phyloP scores from a whole-genome alignment of 768 basidiomycete genomes.

The Tricholomella constricta region DNA sequence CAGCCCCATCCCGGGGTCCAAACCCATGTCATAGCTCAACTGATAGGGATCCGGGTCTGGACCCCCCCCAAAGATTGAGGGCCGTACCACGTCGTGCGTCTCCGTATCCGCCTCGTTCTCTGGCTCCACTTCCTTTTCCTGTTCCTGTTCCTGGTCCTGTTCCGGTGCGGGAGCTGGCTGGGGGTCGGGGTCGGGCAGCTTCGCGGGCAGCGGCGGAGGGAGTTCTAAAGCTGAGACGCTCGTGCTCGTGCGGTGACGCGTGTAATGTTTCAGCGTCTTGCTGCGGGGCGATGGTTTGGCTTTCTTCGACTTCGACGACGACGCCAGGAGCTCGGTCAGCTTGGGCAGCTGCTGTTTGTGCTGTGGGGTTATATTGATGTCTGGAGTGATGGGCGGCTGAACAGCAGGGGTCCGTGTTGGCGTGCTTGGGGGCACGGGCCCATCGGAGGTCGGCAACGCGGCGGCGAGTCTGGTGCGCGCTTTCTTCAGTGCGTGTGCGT shows the following conservation, averaged over 20 bases:
- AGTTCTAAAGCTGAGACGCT: too few relatives aligned
- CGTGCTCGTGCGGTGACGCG: too few relatives aligned
- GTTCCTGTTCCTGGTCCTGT: neutral
- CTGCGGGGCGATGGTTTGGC: slow-evolving; percentile 29
- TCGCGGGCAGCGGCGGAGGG: neutral
- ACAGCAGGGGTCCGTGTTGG: slow-evolving; percentile 24
- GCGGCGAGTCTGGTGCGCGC: slow-evolving; percentile 7
- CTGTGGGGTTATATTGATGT: slow-evolving; percentile 28
- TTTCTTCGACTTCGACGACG: slow-evolving; percentile 41
- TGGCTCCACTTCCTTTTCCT: neutral
- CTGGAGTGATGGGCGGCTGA: slow-evolving; percentile 22
- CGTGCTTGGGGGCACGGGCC: neutral
- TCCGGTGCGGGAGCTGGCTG: neutral
- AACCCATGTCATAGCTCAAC: neutral
- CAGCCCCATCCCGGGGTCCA: neutral
- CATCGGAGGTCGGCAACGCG: slow-evolving; percentile 12
- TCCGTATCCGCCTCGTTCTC: neutral
- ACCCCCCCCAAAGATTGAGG: neutral
- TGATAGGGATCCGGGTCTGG: neutral
- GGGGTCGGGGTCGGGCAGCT: neutral
- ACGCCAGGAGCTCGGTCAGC: slow-evolving; percentile 46
- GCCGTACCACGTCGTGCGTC: neutral
- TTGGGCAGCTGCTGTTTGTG: slow-evolving; percentile 35
- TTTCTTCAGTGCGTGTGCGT: slow-evolving; percentile 16
- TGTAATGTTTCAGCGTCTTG: neutral